Evolutionary conservation across 306 rosid genomes (phyloP).

Genomic region (Vachellia pachyceras): DNA sequence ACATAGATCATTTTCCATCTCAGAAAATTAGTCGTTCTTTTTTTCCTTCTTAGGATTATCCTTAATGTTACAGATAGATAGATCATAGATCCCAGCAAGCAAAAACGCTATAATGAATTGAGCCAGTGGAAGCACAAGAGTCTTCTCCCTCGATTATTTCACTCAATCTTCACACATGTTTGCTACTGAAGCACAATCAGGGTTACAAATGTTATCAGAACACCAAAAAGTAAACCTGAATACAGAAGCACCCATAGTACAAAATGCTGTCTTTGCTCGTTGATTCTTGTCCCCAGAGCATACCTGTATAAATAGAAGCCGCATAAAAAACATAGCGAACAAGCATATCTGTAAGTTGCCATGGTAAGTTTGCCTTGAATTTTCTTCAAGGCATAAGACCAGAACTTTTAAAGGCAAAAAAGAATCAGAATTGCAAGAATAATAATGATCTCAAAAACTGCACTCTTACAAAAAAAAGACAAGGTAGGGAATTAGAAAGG

Average conservation of each 20-base stretch:
- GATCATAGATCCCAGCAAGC: not conserved
- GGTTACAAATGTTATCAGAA: constrained; percentile 20
- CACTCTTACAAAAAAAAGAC: not conserved
- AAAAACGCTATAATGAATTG: no score
- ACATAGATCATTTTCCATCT: not conserved
- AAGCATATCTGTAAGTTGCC: constrained; percentile 23
- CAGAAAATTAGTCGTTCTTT: no score
- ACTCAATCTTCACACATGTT: not conserved
- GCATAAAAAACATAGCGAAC: constrained; percentile 30
- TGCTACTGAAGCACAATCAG: constrained; percentile 28
- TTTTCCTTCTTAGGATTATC: not conserved
- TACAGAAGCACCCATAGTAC: constrained; percentile 97
- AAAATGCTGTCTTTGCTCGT: constrained; percentile 81
- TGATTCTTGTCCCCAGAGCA: constrained; percentile 73
- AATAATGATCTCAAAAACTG: constrained; percentile 14
- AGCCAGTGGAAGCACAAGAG: no score
- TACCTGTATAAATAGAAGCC: constrained; percentile 57
- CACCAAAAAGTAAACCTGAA: constrained; percentile 67
- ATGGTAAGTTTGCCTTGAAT: constrained; percentile 28
- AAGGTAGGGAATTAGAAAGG: constrained; percentile 6
- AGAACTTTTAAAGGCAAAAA: constrained; percentile 17
- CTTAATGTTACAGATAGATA: not conserved
- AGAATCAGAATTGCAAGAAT: constrained; percentile 27
- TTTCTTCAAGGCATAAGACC: constrained; percentile 12
- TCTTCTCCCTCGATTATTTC: not conserved